Evolutionary conservation across 2,329 filamentous ascomycete species (phyloP).

Genomic region (Xylaria sp.): DNA sequence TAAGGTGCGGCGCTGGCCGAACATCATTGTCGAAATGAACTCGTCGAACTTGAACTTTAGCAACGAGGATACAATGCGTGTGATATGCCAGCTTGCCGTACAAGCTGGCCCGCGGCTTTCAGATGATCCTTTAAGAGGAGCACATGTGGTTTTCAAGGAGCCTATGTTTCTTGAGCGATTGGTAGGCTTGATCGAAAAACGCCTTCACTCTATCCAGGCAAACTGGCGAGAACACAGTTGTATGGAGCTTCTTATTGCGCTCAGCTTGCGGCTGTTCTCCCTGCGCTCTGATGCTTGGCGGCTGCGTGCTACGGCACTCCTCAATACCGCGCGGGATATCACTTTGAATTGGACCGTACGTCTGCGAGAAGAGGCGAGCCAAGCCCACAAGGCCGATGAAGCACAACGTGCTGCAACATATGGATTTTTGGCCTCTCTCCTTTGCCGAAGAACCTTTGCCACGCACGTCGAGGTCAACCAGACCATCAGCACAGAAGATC

Average conservation of each 20-base stretch:
- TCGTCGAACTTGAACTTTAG: conserved; percentile 56
- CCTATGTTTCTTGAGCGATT: conserved; percentile 44
- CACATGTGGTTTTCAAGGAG: conserved; percentile 48
- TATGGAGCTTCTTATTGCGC: conserved; percentile 13
- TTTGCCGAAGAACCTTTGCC: conserved; percentile 39
- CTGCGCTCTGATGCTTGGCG: conserved; percentile 3
- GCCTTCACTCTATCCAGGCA: conserved; percentile 40
- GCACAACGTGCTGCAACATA: conserved; percentile 37
- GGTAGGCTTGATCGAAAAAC: conserved; percentile 39
- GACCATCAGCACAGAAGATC: conserved; percentile 10
- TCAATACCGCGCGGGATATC: conserved; percentile 2
- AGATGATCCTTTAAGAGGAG: conserved; percentile 36
- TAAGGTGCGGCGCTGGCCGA: conserved; percentile 43
- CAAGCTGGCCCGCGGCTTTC: conserved; percentile 48
- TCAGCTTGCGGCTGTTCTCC: conserved; percentile 9
- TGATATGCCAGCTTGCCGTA: conserved; percentile 48
- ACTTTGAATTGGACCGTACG: conserved; percentile 11
- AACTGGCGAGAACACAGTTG: conserved; percentile 56
- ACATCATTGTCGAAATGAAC: conserved; percentile 46
- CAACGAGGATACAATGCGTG: conserved; percentile 42
- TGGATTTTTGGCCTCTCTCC: conserved; percentile 49
- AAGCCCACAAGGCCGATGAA: conserved; percentile 15
- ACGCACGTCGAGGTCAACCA: conserved; percentile 2
- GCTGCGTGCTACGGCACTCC: background rate
- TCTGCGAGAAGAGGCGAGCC: conserved; percentile 3